Conservation (phyloP, 1,284 basidiomycete species). For the Boletus austroedulis region DNA sequence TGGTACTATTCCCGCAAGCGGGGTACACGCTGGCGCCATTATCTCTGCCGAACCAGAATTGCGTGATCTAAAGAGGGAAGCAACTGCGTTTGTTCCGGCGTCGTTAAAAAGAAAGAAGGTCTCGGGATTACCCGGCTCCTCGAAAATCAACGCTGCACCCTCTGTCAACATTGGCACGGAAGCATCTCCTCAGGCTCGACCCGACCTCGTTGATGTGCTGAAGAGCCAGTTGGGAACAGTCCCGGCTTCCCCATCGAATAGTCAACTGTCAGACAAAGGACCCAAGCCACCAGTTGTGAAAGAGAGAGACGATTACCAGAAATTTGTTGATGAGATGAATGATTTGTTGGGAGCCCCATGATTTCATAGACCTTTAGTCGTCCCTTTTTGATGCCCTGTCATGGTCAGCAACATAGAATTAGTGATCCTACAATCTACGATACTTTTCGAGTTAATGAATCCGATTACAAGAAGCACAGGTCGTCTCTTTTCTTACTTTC, state of each 20-base stretch:
- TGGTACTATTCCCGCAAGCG: constrained; percentile 47
- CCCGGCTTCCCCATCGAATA: constrained; percentile 12
- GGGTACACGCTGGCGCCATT: constrained; percentile 48
- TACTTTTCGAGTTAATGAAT: constrained; percentile 1
- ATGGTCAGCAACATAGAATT: neutral
- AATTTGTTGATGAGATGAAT: constrained; percentile 71
- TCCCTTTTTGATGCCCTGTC: neutral
- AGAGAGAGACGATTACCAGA: constrained; percentile 68
- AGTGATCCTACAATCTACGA: neutral
- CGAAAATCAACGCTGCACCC: constrained; percentile 65
- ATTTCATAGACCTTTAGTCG: constrained; percentile 1
- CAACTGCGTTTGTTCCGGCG: constrained; percentile 82
- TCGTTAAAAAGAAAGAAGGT: constrained; percentile 64
- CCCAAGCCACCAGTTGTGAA: constrained; percentile 29
- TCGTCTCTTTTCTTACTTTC: neutral
- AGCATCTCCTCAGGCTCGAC: constrained; percentile 42
- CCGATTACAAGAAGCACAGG: neutral
- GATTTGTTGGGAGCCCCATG: constrained; percentile 45
- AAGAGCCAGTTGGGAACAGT: constrained; percentile 55
- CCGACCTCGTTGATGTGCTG: constrained; percentile 63
- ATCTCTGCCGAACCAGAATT: constrained; percentile 82
- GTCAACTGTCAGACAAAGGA: constrained; percentile 28
- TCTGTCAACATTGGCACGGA: constrained; percentile 42
- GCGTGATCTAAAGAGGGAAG: constrained; percentile 89
- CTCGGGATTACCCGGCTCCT: constrained; percentile 32